Conservation (phyloP, 176 grass and related monocot genomes). For the Cymbopogon citratus region DNA sequence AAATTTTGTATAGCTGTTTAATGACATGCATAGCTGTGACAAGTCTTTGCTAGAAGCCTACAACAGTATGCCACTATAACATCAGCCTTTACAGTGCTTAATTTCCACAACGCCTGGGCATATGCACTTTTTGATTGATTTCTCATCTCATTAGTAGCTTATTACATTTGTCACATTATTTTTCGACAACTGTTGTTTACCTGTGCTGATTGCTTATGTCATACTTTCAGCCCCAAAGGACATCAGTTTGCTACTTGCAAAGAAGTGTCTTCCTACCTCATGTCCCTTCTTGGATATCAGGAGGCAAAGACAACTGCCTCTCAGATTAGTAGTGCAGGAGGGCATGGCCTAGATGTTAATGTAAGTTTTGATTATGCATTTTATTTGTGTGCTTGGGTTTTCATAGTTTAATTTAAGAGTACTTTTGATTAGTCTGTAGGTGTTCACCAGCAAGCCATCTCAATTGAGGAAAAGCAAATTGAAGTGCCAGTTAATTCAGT, state of each 20-base stretch:
- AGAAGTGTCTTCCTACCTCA: slow-evolving; percentile 82
- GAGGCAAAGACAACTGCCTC: slow-evolving; percentile 27
- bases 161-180: background rate
- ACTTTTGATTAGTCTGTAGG: slow-evolving; percentile 48
- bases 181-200: slow-evolving; percentile 3
- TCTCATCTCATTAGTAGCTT: background rate
- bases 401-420: background rate
- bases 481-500: slow-evolving; percentile 18
- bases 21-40: slow-evolving; percentile 6
- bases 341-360: slow-evolving; percentile 27
- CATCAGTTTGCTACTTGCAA: slow-evolving; percentile 86
- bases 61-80: background rate
- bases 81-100: slow-evolving; percentile 11
- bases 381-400: slow-evolving; percentile 12
- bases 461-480: slow-evolving; percentile 37
- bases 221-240: slow-evolving; percentile 75
- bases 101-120: background rate
- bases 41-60: background rate
- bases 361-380: slow-evolving; percentile 44
- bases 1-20: slow-evolving; percentile 15
- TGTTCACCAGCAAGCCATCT: slow-evolving; percentile 38
- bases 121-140: slow-evolving; percentile 11
- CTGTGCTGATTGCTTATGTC: slow-evolving; percentile 15
- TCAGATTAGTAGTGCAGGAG: slow-evolving; percentile 30
- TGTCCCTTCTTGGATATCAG: slow-evolving; percentile 71